Conservation (phyloP, 2,329 filamentous ascomycete species). For the Paraphaeosphaeria minitans region DNA sequence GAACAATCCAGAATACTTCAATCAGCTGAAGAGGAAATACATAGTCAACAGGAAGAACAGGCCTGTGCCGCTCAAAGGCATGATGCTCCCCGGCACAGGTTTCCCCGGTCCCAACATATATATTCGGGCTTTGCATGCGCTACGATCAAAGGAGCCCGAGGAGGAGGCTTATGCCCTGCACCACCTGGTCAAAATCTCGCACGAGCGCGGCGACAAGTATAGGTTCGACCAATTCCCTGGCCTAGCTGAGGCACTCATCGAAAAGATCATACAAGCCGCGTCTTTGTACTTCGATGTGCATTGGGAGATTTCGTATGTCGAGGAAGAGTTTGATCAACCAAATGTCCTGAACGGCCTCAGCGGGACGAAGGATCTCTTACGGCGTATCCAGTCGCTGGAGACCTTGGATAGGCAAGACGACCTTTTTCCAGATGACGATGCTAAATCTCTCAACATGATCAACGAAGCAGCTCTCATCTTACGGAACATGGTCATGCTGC, state of each 20-base stretch:
- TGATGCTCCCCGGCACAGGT: conserved; percentile 66
- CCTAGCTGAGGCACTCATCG: conserved; percentile 84
- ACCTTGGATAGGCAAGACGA: conserved; percentile 65
- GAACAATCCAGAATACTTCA: conserved; percentile 73
- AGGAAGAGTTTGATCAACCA: conserved; percentile 51
- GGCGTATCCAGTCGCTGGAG: conserved; percentile 69
- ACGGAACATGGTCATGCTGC: conserved; percentile 93
- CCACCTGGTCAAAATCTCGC: conserved; percentile 93
- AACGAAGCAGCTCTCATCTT: conserved; percentile 87
- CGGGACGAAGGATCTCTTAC: conserved; percentile 73
- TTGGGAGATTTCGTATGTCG: conserved; percentile 76
- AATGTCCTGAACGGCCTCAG: conserved; percentile 68
- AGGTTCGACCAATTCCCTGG: conserved; percentile 90
- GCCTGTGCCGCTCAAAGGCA: conserved; percentile 51
- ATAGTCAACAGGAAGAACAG: conserved; percentile 52
- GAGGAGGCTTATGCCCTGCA: conserved; percentile 94
- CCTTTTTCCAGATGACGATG: conserved; percentile 72
- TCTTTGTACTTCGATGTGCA: conserved; percentile 79
- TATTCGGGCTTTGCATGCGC: conserved; percentile 79
- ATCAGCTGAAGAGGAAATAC: conserved; percentile 60
- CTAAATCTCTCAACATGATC: conserved; percentile 73
- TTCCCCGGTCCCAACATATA: conserved; percentile 89
- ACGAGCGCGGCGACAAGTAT: conserved; percentile 93
- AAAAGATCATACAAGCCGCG: conserved; percentile 80
- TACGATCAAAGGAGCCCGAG: conserved; percentile 76